These are phyloP conservation scores for Blastobotrys malaysiensis DNA, from an alignment of 1,139 yeast genomes.

Conservation along the genomic window DNA sequence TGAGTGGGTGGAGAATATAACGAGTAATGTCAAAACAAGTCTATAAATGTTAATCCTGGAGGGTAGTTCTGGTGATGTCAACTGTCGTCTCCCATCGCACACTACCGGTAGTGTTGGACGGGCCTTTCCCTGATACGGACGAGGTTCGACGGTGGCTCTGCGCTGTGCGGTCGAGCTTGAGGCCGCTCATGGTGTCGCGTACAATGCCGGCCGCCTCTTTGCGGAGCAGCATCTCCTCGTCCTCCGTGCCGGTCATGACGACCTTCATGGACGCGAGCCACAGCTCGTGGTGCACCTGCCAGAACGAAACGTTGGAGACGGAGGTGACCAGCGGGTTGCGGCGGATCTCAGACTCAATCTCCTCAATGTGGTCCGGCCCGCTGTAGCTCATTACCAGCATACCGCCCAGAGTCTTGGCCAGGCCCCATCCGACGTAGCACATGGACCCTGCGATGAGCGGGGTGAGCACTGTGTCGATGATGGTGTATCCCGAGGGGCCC, in stretches of 20 bases:
- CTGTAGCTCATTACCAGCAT: conserved; percentile 42
- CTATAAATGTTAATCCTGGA: conserved; percentile 1
- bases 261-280: conserved; percentile 38
- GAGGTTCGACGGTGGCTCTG: neutral
- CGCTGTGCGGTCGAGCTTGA: neutral
- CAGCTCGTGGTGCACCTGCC: conserved; percentile 42
- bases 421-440: conserved; percentile 39
- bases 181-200: conserved; percentile 20
- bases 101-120: conserved; percentile 6
- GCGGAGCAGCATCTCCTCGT: conserved; percentile 33
- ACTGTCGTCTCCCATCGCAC: conserved; percentile 38
- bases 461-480: conserved; percentile 34
- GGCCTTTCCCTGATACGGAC: neutral
- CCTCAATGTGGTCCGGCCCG: conserved; percentile 34
- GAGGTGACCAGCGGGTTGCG: conserved; percentile 28
- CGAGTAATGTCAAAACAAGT: conserved; percentile 5
- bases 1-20: neutral
- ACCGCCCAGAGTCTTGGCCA: conserved; percentile 39
- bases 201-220: conserved; percentile 29
- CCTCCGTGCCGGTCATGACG: conserved; percentile 31
- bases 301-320: conserved; percentile 34
- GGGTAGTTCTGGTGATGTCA: conserved; percentile 29
- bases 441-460: conserved; percentile 37
- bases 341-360: conserved; percentile 24
- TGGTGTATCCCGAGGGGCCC: conserved; percentile 20